Evolutionary conservation across 129 eudicot species (phyloP).

Genomic region (Lactuca sativa): DNA sequence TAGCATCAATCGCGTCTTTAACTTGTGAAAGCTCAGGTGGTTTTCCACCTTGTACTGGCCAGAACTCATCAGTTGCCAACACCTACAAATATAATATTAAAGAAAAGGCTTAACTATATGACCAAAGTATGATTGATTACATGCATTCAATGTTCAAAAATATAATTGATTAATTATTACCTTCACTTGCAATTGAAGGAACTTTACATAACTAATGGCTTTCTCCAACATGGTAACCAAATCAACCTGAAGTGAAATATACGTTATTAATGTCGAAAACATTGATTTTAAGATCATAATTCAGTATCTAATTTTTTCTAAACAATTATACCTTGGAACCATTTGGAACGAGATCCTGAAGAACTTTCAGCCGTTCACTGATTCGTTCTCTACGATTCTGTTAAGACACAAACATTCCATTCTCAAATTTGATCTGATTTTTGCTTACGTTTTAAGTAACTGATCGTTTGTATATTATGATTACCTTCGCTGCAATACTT

Average conservation of each 20-base stretch:
- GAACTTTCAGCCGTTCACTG: constrained; percentile 83
- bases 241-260: constrained; percentile 67
- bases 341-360: constrained; percentile 95
- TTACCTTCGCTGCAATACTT: constrained; percentile 96
- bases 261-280: background rate
- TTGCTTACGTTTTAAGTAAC: constrained; percentile 13
- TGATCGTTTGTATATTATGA: background rate
- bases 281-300: background rate
- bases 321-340: constrained; percentile 84
- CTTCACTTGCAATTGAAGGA: constrained; percentile 97
- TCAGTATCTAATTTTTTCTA: background rate
- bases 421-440: background rate
- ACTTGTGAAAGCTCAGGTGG: constrained; percentile 96
- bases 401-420: constrained; percentile 26
- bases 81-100: constrained; percentile 46
- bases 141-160: background rate
- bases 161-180: constrained; percentile 28
- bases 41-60: constrained; percentile 98
- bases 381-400: constrained; percentile 97
- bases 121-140: background rate
- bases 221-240: constrained; percentile 97
- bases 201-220: constrained; percentile 93
- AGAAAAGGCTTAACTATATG: background rate
- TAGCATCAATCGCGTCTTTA: constrained; percentile 90
- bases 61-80: constrained; percentile 96